Evolutionary conservation across 2,329 filamentous ascomycete genomes (phyloP), one percentile per base, ranked within the genome.

Genomic region (Colletotrichum acutatum): DNA sequence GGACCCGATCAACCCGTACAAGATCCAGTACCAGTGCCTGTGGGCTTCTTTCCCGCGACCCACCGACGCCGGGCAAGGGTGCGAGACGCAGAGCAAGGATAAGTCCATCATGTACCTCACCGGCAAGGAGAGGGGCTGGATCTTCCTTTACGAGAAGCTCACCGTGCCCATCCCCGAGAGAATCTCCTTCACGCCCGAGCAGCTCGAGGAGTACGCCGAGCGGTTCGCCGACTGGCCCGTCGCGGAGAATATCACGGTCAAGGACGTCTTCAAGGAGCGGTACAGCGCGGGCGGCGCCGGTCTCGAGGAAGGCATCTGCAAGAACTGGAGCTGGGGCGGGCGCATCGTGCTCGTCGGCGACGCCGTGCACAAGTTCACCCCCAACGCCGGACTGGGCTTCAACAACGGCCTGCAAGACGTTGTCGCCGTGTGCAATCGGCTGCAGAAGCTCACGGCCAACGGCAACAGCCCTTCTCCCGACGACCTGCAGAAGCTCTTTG

Each of bases 321-420:
- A 74, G 11, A 76, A 82, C 52, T 84, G 82, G 83, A 81, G 78
- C 66, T 79, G 76, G 73, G 77, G 75, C 11, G 80, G 82, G 1
- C 76, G 80, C 1, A 74, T 84, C 8, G 82, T 82, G 1, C 79
- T 85, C 0, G 78, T 75, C 0, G 83, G 83, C 0, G 83, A 85
- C 49, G 75, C 83, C 0, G 78, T 77, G 1, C 82, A 84, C 67
- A 84, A 84, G 56, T 80, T 81, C 66, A 83, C 82, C 0, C 81
- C 83, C 0, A 82, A 80, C 63, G 76, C 80, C 0, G 82, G 81
- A 0, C 76, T 78, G 0, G 82, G 82, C 0, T 79, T 79, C 46
- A 83, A 84, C 72, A 79, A 80, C 24, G 82, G 80, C 0, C 75
- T 84, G 0, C 77, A 80, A 37, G 82, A 83, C 16, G 68, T 81